Conservation (phyloP, 495 filamentous ascomycete species). For the Lichenothelia convexa region DNA sequence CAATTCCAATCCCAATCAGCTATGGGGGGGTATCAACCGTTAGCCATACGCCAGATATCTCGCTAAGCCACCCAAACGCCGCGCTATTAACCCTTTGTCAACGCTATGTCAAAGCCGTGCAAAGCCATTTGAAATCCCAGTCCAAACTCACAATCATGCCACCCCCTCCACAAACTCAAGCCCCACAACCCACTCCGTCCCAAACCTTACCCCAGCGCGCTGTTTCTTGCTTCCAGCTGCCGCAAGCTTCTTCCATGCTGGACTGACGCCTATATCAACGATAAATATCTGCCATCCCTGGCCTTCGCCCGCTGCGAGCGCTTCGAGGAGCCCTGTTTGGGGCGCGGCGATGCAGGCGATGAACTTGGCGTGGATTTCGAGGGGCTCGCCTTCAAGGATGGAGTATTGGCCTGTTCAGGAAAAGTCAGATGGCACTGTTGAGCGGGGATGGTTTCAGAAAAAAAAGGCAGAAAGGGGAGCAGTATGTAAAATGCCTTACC, state of each 20-base stretch:
- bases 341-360: conserved; percentile 73
- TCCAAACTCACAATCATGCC: neutral
- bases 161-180: conserved; percentile 25
- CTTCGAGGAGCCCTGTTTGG: conserved; percentile 61
- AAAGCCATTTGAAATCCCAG: no score
- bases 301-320: conserved; percentile 37
- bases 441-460: neutral
- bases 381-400: conserved; percentile 44
- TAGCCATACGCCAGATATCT: no score
- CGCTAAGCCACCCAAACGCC: no score
- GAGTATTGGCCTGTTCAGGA: conserved; percentile 27
- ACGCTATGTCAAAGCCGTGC: no score
- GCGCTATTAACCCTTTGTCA: no score
- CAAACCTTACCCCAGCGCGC: conserved; percentile 59
- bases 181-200: conserved; percentile 61
- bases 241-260: conserved; percentile 49
- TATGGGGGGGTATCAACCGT: no score
- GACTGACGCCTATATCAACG: conserved; percentile 70
- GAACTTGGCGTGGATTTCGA: conserved; percentile 56
- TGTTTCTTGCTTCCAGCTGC: neutral
- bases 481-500: conserved; percentile 30
- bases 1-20: no score
- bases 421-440: neutral
- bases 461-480: neutral
- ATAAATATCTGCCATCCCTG: conserved; percentile 56